phyloP scores from a whole-genome alignment of 176 grass and related monocot genomes.

The Phragmites australis region DNA sequence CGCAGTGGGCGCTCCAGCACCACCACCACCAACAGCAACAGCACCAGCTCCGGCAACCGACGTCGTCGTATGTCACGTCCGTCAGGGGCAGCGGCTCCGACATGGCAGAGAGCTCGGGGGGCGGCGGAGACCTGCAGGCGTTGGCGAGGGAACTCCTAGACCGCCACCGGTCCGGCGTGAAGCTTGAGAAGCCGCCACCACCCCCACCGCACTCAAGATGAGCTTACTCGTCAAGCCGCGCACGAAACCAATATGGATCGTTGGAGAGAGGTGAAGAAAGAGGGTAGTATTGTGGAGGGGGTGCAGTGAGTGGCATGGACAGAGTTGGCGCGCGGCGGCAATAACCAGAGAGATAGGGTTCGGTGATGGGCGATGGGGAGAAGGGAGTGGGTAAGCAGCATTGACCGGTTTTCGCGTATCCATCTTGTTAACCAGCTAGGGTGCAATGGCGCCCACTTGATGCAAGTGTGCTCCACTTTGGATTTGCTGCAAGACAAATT shows the following conservation, averaged over 20 bases:
- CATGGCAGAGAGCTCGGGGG: slow-evolving; percentile 44
- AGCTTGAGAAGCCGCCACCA: slow-evolving; percentile 50
- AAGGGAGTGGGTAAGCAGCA: slow-evolving; percentile 64
- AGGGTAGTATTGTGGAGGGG: slow-evolving; percentile 19
- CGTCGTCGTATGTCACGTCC: slow-evolving; percentile 27
- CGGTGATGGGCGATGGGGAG: slow-evolving; percentile 40
- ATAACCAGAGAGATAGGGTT: slow-evolving; percentile 40
- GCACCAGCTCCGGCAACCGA: slow-evolving; percentile 38
- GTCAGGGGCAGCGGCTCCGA: slow-evolving; percentile 25
- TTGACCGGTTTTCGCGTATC: slow-evolving; percentile 66
- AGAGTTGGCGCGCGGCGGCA: slow-evolving; percentile 43
- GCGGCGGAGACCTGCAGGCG: slow-evolving; percentile 81
- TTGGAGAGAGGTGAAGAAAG: neutral
- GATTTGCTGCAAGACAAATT: slow-evolving; percentile 46
- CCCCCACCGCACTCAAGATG: slow-evolving; percentile 47
- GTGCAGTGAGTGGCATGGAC: slow-evolving; percentile 14
- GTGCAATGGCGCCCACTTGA: slow-evolving; percentile 48
- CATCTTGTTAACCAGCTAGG: slow-evolving; percentile 47
- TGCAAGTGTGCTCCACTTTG: slow-evolving; percentile 35
- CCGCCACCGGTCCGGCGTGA: slow-evolving; percentile 57
- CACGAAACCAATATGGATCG: neutral
- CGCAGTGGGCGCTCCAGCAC: slow-evolving; percentile 46
- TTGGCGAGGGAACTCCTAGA: slow-evolving; percentile 88
- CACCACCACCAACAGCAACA: slow-evolving; percentile 39
- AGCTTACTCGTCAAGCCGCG: neutral